Percentiles rank a stretch among this genome's conserved stretches.
Conservation (phyloP, 2,329 filamentous ascomycete species). For the Aspergillus amoenus region DNA sequence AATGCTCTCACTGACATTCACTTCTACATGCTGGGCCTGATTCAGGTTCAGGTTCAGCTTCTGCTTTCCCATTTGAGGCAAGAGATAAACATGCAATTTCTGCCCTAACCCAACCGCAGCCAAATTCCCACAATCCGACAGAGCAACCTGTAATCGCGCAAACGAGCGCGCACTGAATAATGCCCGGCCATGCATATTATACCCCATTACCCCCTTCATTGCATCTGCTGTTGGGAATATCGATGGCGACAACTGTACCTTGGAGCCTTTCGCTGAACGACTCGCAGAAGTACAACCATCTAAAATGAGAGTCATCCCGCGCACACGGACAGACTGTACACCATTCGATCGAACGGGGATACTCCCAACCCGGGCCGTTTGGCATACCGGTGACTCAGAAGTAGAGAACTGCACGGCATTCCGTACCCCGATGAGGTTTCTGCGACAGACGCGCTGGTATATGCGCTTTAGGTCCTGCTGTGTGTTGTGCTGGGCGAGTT, state of each 20-base stretch:
- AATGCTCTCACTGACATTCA: not conserved
- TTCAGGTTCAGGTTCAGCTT: too few species aligned
- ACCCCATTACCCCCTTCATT: not conserved
- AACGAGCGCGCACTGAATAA: not conserved
- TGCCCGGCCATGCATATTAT: not conserved
- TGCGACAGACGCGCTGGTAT: not conserved
- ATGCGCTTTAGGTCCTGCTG: not conserved
- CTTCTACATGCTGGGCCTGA: not conserved
- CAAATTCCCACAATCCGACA: not conserved
- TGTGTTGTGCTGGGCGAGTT: rapidly evolving
- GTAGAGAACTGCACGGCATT: not conserved
- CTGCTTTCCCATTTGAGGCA: not conserved
- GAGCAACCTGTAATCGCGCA: not conserved
- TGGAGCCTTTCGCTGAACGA: too few species aligned
- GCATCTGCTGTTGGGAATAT: not conserved
- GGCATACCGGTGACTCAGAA: too few species aligned
- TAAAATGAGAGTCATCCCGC: not conserved
- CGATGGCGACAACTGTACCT: not conserved
- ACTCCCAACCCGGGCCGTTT: too few species aligned
- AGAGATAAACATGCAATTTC: not conserved
- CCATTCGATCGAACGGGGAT: not conserved
- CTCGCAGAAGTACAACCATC: not conserved
- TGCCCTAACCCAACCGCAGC: not conserved
- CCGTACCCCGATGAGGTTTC: not conserved
- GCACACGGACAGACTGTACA: not conserved